Conservation (phyloP, 371 early-diverging fungal species). For the Gilbertella persicaria region DNA sequence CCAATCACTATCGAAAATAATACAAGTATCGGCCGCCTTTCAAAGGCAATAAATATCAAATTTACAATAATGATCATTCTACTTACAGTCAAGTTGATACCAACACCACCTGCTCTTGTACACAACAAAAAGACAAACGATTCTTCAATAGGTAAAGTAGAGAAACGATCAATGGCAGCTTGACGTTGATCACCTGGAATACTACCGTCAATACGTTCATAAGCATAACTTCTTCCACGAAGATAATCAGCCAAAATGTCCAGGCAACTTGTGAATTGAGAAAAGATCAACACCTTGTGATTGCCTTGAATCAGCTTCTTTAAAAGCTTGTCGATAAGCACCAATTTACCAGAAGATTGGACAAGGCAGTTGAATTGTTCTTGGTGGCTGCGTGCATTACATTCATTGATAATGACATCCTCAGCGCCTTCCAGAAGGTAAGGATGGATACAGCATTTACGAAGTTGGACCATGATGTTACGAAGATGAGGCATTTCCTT, state of each 20-base stretch:
- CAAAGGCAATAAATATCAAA: neutral
- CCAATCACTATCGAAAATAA: conserved; percentile 96
- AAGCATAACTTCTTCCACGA: conserved; percentile 68
- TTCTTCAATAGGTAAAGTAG: conserved; percentile 65
- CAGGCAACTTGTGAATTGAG: conserved; percentile 80
- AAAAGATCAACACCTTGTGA: conserved; percentile 92
- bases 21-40: conserved; percentile 88
- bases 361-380: conserved; percentile 76
- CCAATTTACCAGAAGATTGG: conserved; percentile 87
- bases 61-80: conserved; percentile 43
- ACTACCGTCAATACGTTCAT: conserved; percentile 89
- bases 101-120: conserved; percentile 92
- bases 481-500: conserved; percentile 62
- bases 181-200: conserved; percentile 89
- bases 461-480: conserved; percentile 72
- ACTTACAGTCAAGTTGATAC: conserved; percentile 80
- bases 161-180: conserved; percentile 92
- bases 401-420: conserved; percentile 73
- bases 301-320: conserved; percentile 74
- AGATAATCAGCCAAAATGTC: conserved; percentile 80
- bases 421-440: conserved; percentile 84
- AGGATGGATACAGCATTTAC: conserved; percentile 88
- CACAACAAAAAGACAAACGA: conserved; percentile 84
- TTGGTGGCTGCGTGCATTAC: conserved; percentile 54
- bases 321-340: conserved; percentile 83